These are phyloP conservation scores for Limonium bicolor DNA, from an alignment of 148 eudicot species.

Conservation along the genomic window DNA sequence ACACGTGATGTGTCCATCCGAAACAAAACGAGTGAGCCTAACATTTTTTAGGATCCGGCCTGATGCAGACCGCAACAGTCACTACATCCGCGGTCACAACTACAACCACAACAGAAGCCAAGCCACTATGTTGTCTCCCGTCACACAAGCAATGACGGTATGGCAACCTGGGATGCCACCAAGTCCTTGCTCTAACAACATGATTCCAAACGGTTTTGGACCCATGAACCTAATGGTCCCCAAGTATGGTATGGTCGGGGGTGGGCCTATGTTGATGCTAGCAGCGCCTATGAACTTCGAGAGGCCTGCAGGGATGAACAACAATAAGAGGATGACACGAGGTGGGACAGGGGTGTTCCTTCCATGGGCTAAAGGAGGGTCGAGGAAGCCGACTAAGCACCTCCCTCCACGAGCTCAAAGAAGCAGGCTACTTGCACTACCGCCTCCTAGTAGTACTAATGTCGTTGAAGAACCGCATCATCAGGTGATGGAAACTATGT, in stretches of 20 bases:
- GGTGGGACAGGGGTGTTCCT: slow-evolving; percentile 94
- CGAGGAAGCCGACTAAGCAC: slow-evolving; percentile 53
- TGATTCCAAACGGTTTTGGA: slow-evolving; percentile 13
- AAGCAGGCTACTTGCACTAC: slow-evolving; percentile 33
- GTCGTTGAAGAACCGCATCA: too few species aligned
- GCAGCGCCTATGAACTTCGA: too few species aligned
- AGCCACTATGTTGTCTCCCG: slow-evolving; percentile 51
- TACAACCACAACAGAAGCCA: slow-evolving; percentile 22
- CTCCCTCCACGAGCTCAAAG: slow-evolving; percentile 88
- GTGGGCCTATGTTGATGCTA: slow-evolving; percentile 56
- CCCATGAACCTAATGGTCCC: slow-evolving; percentile 29
- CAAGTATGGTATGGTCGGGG: slow-evolving; percentile 50
- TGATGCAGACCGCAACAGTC: slow-evolving; percentile 18
- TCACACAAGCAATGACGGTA: slow-evolving; percentile 38
- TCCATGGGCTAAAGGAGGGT: slow-evolving; percentile 61
- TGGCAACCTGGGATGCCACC: slow-evolving; percentile 64
- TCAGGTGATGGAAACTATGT: slow-evolving; percentile 24
- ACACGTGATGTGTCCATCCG: slow-evolving; percentile 76
- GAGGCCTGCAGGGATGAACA: slow-evolving; percentile 34
- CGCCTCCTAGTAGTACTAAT: slow-evolving; percentile 22
- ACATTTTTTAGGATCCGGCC: slow-evolving; percentile 66
- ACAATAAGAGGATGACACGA: slow-evolving; percentile 26
- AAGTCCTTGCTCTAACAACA: slow-evolving; percentile 24
- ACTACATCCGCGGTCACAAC: slow-evolving; percentile 14
- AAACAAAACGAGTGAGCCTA: slow-evolving; percentile 58